Conservation (phyloP, 2,329 filamentous ascomycete genomes). For the Phaeophleospora eucalypticola region DNA sequence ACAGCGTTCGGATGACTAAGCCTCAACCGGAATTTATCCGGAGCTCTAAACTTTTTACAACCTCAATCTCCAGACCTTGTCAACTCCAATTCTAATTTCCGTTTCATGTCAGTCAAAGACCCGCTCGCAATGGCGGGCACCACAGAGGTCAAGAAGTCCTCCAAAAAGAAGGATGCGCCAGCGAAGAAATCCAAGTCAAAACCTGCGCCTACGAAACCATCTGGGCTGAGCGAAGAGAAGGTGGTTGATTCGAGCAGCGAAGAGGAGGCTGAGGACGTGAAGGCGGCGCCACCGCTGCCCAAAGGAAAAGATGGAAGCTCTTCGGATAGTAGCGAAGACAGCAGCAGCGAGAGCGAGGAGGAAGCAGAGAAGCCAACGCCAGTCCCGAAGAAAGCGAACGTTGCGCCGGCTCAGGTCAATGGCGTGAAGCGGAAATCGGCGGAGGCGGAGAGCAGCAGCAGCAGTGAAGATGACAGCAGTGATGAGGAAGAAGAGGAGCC, state of each 20-base stretch:
- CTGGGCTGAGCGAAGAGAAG: constrained; percentile 18
- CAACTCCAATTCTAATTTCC: background rate
- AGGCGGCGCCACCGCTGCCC: background rate
- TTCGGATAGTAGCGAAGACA: constrained; percentile 13
- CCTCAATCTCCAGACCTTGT: background rate
- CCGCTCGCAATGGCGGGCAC: constrained; percentile 12
- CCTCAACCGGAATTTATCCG: constrained; percentile 4
- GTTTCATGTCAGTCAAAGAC: constrained; percentile 5
- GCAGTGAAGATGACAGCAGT: constrained; percentile 12
- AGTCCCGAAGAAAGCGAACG: constrained; percentile 13
- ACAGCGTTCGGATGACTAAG: background rate
- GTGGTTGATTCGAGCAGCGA: constrained; percentile 33
- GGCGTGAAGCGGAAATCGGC: constrained; percentile 30
- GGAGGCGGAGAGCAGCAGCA: constrained; percentile 9
- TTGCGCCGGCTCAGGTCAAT: constrained; percentile 22
- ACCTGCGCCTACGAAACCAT: constrained; percentile 12
- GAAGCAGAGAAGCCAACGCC: constrained; percentile 11
- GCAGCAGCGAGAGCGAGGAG: constrained; percentile 27
- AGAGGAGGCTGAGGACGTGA: constrained; percentile 24
- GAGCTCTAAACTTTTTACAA: constrained; percentile 1
- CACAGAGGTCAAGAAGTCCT: constrained; percentile 5
- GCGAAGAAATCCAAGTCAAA: constrained; percentile 21
- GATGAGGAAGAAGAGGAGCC: constrained; percentile 10
- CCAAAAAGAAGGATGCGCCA: constrained; percentile 11
- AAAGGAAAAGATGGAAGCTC: constrained; percentile 4